Evolutionary conservation across 208 protist genomes (phyloP).

Genomic region (Strigomonas culicis): DNA sequence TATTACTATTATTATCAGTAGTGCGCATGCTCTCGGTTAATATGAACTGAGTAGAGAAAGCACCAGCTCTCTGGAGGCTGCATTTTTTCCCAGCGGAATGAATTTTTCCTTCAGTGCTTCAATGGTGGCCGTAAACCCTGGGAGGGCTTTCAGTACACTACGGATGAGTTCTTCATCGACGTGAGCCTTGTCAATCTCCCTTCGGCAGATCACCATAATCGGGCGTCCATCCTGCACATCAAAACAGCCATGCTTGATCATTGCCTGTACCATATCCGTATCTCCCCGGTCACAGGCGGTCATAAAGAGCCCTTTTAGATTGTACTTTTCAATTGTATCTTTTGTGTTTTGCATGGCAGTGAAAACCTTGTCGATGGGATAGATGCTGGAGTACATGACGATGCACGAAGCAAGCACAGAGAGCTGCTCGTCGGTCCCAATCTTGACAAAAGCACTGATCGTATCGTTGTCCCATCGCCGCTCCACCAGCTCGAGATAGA

Average conservation of each 20-base stretch:
- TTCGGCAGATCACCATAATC: constrained; percentile 55
- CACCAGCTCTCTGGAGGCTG: constrained; percentile 26
- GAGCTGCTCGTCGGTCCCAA: constrained; percentile 67
- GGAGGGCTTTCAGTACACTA: constrained; percentile 37
- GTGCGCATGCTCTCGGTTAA: neutral
- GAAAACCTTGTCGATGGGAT: constrained; percentile 52
- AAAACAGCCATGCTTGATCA: constrained; percentile 61
- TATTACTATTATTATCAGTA: neutral
- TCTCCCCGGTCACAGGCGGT: constrained; percentile 64
- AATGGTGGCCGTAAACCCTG: constrained; percentile 31
- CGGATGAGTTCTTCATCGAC: constrained; percentile 53
- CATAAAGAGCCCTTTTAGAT: constrained; percentile 66
- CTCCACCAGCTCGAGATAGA: constrained; percentile 63
- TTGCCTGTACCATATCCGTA: constrained; percentile 41
- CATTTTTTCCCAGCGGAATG: constrained; percentile 33
- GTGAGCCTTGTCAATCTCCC: constrained; percentile 29
- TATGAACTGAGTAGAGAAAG: constrained; percentile 17
- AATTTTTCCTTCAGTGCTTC: constrained; percentile 39
- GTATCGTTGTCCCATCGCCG: constrained; percentile 42
- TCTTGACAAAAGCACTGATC: constrained; percentile 43
- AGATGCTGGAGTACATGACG: constrained; percentile 51
- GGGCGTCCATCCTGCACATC: constrained; percentile 44
- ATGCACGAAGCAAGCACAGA: constrained; percentile 46
- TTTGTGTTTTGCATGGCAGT: constrained; percentile 38
- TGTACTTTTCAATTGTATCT: constrained; percentile 43